Evolutionary conservation across 2,329 filamentous ascomycete genomes (phyloP).

Genomic region (Sporothrix phasma): DNA sequence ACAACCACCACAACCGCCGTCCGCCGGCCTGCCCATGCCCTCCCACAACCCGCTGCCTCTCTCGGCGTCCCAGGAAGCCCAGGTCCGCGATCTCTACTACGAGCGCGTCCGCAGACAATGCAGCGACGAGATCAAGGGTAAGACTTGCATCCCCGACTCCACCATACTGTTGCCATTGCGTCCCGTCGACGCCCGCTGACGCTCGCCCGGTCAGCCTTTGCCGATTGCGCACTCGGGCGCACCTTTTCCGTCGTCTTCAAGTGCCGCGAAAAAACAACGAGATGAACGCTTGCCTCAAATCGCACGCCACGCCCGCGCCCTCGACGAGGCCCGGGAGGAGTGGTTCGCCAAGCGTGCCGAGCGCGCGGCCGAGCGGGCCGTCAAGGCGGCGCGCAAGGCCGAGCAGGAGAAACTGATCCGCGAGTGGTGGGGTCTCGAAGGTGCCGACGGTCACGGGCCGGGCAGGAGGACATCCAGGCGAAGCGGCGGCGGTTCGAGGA

Average conservation of each 20-base stretch:
- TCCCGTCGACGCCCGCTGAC: background rate
- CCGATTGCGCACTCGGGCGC: constrained; percentile 74
- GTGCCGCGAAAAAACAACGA: constrained; percentile 68
- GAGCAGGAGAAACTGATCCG: constrained; percentile 56
- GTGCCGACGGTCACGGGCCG: constrained; percentile 39
- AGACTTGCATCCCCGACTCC: constrained; percentile 8
- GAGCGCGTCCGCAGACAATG: constrained; percentile 68
- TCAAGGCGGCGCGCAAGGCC: constrained; percentile 47
- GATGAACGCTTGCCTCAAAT: constrained; percentile 93
- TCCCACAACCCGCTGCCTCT: constrained; percentile 74
- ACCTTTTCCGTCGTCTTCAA: constrained; percentile 82
- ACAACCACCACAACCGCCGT: background rate
- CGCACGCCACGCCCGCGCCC: constrained; percentile 74
- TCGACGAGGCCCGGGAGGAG: constrained; percentile 82
- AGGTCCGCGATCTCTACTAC: constrained; percentile 73
- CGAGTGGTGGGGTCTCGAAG: constrained; percentile 54
- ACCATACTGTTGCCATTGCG: background rate
- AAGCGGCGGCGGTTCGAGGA: constrained; percentile 40
- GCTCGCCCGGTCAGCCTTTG: constrained; percentile 63
- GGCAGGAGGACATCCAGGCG: constrained; percentile 38
- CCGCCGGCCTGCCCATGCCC: constrained; percentile 35
- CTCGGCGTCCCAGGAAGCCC: constrained; percentile 68
- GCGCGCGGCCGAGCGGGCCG: constrained; percentile 56
- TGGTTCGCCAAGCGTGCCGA: constrained; percentile 78
- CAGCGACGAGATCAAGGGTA: constrained; percentile 68